Conservation (phyloP, 768 basidiomycete species). For the Leccinum variicolor region DNA sequence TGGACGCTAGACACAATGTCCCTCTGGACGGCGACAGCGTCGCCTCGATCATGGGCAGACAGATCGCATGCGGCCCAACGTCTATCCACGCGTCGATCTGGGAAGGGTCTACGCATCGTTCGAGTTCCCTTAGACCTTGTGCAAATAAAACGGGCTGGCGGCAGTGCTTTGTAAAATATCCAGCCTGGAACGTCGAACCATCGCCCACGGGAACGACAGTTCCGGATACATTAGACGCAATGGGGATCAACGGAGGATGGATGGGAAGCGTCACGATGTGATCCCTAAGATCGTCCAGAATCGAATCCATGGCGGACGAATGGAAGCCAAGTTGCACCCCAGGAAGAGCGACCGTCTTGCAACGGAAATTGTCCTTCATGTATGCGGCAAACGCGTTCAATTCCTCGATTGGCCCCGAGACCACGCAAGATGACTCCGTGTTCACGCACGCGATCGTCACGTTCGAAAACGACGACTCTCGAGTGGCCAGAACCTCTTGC, state of each 20-base stretch:
- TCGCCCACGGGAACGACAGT: conserved; percentile 52
- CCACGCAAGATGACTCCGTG: conserved; percentile 51
- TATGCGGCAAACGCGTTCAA: conserved; percentile 40
- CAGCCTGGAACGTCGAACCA: conserved; percentile 39
- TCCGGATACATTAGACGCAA: conserved; percentile 63
- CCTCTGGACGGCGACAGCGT: conserved; percentile 28
- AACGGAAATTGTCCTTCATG: conserved; percentile 35
- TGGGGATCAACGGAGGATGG: conserved; percentile 49
- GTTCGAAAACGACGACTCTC: conserved; percentile 29
- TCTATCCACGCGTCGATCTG: conserved; percentile 56
- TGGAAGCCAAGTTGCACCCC: conserved; percentile 64
- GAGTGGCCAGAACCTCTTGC: conserved; percentile 33
- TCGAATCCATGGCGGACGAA: conserved; percentile 58
- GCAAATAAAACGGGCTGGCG: conserved; percentile 53
- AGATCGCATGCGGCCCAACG: conserved; percentile 59
- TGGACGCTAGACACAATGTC: conserved; percentile 44
- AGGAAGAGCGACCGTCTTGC: conserved; percentile 41
- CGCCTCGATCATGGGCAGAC: conserved; percentile 54
- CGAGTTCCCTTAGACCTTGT: conserved; percentile 44
- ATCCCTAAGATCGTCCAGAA: conserved; percentile 46
- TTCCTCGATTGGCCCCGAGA: conserved; percentile 51
- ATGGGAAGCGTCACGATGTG: conserved; percentile 38
- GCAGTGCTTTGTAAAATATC: conserved; percentile 61
- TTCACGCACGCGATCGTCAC: conserved; percentile 62
- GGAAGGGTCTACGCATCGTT: conserved; percentile 24